A percentile compares a stretch with the other conserved stretches of the same genome.
These are phyloP conservation scores for Spinacia oleracea DNA, from an alignment of 179 eudicot species.

Conservation along the genomic window DNA sequence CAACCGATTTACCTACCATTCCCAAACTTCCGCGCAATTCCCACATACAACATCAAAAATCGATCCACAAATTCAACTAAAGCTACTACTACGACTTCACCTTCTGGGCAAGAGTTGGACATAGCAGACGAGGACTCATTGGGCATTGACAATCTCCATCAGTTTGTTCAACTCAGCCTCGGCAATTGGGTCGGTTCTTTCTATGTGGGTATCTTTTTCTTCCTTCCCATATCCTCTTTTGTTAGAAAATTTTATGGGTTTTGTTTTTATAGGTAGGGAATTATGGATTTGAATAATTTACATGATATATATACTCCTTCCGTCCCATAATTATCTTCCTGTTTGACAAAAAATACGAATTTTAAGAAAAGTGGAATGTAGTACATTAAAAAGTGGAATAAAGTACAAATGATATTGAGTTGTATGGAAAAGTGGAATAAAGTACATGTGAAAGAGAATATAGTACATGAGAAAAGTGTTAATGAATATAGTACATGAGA, in stretches of 20 bases:
- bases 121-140: conserved; percentile 41
- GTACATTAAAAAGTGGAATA: too few relatives aligned
- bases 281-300: conserved; percentile 15
- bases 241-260: neutral
- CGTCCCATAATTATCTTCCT: too few relatives aligned
- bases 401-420: too few relatives aligned
- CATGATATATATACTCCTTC: too few relatives aligned
- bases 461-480: too few relatives aligned
- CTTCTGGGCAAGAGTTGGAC: conserved; percentile 14
- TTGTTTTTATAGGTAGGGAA: neutral
- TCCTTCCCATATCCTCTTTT: neutral
- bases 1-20: conserved; percentile 11
- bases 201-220: conserved; percentile 43
- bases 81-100: neutral
- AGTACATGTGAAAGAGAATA: too few relatives aligned
- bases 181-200: conserved; percentile 84
- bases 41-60: conserved; percentile 11
- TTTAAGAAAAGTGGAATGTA: too few relatives aligned
- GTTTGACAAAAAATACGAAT: too few relatives aligned
- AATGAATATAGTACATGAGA: too few relatives aligned
- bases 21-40: neutral
- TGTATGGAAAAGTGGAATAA: too few relatives aligned
- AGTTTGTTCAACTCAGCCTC: conserved; percentile 66
- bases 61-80: conserved; percentile 22
- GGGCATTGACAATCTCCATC: conserved; percentile 59